A percentile compares a stretch with the other conserved stretches of the same genome.
Conservation (phyloP, 768 basidiomycete species). For the Phaeotremella fagi region DNA sequence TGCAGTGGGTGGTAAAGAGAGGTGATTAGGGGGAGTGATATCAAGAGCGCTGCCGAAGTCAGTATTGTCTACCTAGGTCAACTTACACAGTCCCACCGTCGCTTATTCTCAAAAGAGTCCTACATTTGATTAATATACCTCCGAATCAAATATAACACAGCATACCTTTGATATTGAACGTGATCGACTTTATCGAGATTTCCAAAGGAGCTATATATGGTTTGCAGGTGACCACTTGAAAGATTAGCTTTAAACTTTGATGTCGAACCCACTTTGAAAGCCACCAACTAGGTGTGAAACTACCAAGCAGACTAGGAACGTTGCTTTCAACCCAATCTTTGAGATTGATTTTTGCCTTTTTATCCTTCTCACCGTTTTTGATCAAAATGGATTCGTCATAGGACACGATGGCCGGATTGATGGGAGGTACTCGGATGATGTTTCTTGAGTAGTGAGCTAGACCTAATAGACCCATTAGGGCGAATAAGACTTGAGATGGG, state of each 20-base stretch:
- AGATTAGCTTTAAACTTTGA: not conserved
- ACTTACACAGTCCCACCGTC: slow-evolving; percentile 52
- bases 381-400: not conserved
- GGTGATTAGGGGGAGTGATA: slow-evolving; percentile 34
- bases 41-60: slow-evolving; percentile 35
- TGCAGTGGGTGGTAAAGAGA: slow-evolving; percentile 16
- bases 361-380: too few relatives aligned
- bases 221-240: slow-evolving; percentile 50
- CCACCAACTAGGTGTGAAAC: slow-evolving; percentile 48
- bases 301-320: slow-evolving; percentile 34
- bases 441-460: slow-evolving; percentile 33
- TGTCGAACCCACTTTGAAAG: slow-evolving; percentile 40
- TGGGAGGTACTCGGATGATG: slow-evolving; percentile 25
- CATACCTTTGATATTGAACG: slow-evolving; percentile 49
- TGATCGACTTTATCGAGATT: slow-evolving; percentile 50
- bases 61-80: not conserved
- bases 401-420: slow-evolving; percentile 9
- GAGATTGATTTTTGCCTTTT: not conserved
- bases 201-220: slow-evolving; percentile 49
- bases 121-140: slow-evolving; percentile 12
- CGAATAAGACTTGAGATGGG: slow-evolving; percentile 22
- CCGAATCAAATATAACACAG: slow-evolving; percentile 1
- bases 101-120: slow-evolving; percentile 49
- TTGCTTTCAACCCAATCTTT: slow-evolving; percentile 32
- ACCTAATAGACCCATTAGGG: slow-evolving; percentile 27